phyloP scores from a whole-genome alignment of 306 rosid species.

The Pterocarpus macrocarpus region DNA sequence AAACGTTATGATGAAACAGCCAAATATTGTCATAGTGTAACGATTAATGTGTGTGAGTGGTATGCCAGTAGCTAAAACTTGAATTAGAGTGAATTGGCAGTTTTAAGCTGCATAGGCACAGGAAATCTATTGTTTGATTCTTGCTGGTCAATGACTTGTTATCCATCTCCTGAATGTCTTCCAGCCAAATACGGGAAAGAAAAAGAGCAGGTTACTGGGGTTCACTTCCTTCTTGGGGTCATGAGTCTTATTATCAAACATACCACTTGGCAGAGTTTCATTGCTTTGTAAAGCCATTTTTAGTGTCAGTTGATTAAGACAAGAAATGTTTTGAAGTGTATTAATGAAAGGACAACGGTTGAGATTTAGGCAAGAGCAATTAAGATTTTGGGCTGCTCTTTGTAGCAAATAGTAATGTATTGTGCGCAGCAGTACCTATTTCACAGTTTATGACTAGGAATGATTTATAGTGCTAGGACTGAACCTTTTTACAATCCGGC shows the following conservation, averaged over 20 bases:
- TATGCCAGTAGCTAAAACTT: background rate
- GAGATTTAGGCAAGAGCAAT: background rate
- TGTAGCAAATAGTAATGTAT: background rate
- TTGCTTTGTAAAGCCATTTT: no score
- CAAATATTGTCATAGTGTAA: background rate
- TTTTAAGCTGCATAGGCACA: no score
- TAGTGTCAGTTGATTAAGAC: background rate
- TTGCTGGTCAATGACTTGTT: conserved; percentile 18
- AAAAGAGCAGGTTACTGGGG: background rate
- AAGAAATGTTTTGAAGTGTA: background rate
- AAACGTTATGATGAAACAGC: background rate
- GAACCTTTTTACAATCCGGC: background rate
- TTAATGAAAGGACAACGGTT: background rate
- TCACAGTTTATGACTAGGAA: background rate
- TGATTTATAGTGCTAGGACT: background rate
- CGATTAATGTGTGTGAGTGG: conserved; percentile 5
- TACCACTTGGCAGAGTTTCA: background rate
- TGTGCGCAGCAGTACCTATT: background rate
- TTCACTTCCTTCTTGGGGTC: background rate
- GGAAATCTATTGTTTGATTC: background rate
- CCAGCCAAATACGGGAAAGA: background rate
- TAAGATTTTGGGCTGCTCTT: background rate
- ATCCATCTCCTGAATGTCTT: background rate
- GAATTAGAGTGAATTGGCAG: background rate
- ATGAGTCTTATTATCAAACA: background rate